Evolutionary conservation across 371 early-diverging fungal species (phyloP), one percentile per base, ranked within the genome.

Genomic region (Saksenaea vasiformis): DNA sequence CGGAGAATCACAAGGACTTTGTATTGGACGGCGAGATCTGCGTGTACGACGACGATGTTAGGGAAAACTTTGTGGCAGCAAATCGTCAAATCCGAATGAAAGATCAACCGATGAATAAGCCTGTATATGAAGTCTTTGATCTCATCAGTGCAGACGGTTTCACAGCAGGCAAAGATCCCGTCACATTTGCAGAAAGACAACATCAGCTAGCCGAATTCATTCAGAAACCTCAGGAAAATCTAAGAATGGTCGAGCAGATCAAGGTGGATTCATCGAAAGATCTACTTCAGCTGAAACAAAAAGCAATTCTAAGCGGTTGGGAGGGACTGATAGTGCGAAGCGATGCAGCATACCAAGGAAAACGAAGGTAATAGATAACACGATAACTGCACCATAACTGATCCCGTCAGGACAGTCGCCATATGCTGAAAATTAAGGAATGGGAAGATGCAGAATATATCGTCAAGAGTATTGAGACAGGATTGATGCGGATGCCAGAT

Each of bases 1-100:
- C 43, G 9, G 1, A 56, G 24, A 15, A 63, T 4, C 24, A 34
- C 1, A 26, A 19, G 0, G 56, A 56, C 22, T 66, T 84, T 58
- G 73, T 85, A 5, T 57, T 87, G 38, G 88, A 87, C 60, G 88
- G 88, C 5, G 88, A 87, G 47, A 57, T 87, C 14, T 87, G 87
- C 43, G 78, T 80, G 0, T 82, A 80, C 38, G 62, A 70, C 19
- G 39, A 38, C 5, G 60, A 61, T 0, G 5, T 26, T 47, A 57
- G 47, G 14, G 78, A 80, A 34, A 72, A 74, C 43, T 79, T 80
- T 53, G 38, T 68, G 9, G 61, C 44, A 9, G 66, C 74, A 3
- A 15, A 77, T 27, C 53, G 71, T 1, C 78, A 79, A 53, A 69
- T 82, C 17, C 69, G 78, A 14, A 65, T 65, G 0, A 35, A 57